Evolutionary conservation across 2,329 filamentous ascomycete species (phyloP).

Genomic region (Fonsecaea monophora): DNA sequence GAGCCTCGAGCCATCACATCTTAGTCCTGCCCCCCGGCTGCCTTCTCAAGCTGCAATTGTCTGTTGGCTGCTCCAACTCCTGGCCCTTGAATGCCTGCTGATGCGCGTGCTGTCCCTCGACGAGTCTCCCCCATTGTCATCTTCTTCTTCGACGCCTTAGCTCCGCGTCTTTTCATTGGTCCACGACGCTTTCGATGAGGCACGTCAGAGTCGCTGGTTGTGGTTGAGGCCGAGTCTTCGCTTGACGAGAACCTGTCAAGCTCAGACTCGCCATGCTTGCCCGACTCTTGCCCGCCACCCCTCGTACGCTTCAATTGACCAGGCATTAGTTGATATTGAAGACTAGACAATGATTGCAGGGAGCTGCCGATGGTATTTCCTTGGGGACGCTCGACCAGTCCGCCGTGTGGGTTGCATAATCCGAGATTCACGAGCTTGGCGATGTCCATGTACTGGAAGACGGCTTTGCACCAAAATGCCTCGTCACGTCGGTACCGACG

Average conservation of each 20-base stretch:
- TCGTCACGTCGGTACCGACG: constrained; percentile 21
- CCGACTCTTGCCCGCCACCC: neutral
- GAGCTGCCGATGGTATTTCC: neutral
- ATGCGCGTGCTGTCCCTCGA: neutral
- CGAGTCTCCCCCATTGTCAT: neutral
- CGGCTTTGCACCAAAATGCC: constrained; percentile 28
- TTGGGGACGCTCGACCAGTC: constrained; percentile 10
- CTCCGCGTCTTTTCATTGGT: neutral
- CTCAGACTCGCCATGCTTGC: neutral
- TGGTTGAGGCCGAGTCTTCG: constrained; percentile 7
- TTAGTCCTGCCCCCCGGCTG: neutral
- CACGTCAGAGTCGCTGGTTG: constrained; percentile 13
- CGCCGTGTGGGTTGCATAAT: constrained; percentile 85
- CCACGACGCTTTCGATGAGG: constrained; percentile 10
- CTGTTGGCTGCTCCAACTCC: neutral
- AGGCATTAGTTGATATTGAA: neutral
- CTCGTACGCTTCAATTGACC: constrained; percentile 19
- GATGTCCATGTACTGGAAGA: constrained; percentile 30
- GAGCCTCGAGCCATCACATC: neutral
- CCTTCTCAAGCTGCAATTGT: neutral
- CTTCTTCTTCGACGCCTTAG: neutral
- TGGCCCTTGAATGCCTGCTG: neutral
- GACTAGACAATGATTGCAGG: neutral
- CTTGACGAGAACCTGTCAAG: neutral
- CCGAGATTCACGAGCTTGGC: constrained; percentile 70